phyloP scores from a whole-genome alignment of 441 rosid genomes.

The Pelargonium citronellum region DNA sequence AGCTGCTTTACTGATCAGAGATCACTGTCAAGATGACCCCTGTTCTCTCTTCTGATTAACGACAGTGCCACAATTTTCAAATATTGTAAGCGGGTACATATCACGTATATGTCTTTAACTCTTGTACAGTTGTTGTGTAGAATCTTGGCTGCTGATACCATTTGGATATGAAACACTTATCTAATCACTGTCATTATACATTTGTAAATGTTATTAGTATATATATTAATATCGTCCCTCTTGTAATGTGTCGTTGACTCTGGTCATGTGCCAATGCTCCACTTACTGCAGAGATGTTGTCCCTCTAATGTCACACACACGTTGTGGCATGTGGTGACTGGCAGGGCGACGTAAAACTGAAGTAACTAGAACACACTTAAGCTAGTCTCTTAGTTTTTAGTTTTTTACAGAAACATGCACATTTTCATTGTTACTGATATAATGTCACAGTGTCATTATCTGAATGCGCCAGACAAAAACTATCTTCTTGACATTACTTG shows the following conservation, averaged over 20 bases:
- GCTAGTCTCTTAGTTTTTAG: no score
- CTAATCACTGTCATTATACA: not conserved
- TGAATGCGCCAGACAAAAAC: not conserved
- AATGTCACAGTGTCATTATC: not conserved
- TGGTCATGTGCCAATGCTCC: not conserved
- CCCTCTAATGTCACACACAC: slow-evolving; percentile 4
- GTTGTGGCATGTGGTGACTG: slow-evolving; percentile 1
- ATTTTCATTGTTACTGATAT: no score
- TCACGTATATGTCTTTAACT: not conserved
- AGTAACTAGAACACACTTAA: not conserved
- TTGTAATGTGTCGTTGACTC: slow-evolving; percentile 3
- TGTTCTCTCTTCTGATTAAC: no score
- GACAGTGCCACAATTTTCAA: not conserved
- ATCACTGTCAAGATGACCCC: not conserved
- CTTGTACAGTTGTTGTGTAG: not conserved
- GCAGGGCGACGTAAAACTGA: not conserved
- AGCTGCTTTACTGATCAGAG: slow-evolving; percentile 1
- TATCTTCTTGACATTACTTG: not conserved
- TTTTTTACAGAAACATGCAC: no score
- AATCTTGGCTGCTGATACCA: not conserved
- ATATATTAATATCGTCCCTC: not conserved
- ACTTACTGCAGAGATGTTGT: not conserved
- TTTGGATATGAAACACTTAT: not conserved
- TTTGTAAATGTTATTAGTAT: not conserved
- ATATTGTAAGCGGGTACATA: not conserved